A percentile compares a stretch with the other conserved stretches of the same genome.
phyloP scores from a whole-genome alignment of 2,329 filamentous ascomycete genomes.

The Trichoderma hamatum region DNA sequence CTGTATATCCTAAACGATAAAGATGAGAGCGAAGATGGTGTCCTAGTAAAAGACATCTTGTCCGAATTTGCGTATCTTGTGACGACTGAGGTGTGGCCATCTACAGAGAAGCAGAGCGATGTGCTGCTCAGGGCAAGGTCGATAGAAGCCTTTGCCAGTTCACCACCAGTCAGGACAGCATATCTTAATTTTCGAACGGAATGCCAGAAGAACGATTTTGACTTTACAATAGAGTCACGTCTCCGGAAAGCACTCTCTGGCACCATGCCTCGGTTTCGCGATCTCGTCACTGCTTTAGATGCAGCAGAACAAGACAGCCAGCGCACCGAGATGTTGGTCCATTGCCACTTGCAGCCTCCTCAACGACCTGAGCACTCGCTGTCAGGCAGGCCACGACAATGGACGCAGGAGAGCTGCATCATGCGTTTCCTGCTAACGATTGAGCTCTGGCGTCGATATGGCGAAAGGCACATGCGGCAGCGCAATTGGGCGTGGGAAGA shows the following conservation, averaged over 20 bases:
- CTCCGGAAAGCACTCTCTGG: not conserved
- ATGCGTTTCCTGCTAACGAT: conserved; percentile 34
- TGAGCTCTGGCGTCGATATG: conserved; percentile 35
- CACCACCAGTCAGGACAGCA: conserved; percentile 34
- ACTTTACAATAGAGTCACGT: conserved; percentile 2
- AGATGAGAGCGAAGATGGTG: conserved; percentile 12
- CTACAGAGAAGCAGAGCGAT: not conserved
- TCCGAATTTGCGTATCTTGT: conserved; percentile 31
- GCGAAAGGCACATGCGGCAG: conserved; percentile 28
- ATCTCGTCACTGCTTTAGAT: not conserved
- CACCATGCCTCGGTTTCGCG: not conserved
- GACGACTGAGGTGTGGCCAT: conserved; percentile 20
- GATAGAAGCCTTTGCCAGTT: conserved; percentile 34
- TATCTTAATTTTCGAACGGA: conserved; percentile 30
- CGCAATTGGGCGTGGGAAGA: conserved; percentile 33
- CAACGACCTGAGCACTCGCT: not conserved
- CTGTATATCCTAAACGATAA: conserved; percentile 19
- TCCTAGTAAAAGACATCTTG: conserved; percentile 29
- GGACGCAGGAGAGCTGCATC: conserved; percentile 18
- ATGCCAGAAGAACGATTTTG: conserved; percentile 1
- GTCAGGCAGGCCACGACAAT: not conserved
- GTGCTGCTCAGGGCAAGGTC: conserved; percentile 27
- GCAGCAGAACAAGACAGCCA: not conserved
- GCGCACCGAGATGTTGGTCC: not conserved
- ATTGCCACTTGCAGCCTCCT: not conserved